Evolutionary conservation across 78 protist genomes (phyloP).

Genomic region (Chrysochromulina tobinii): DNA sequence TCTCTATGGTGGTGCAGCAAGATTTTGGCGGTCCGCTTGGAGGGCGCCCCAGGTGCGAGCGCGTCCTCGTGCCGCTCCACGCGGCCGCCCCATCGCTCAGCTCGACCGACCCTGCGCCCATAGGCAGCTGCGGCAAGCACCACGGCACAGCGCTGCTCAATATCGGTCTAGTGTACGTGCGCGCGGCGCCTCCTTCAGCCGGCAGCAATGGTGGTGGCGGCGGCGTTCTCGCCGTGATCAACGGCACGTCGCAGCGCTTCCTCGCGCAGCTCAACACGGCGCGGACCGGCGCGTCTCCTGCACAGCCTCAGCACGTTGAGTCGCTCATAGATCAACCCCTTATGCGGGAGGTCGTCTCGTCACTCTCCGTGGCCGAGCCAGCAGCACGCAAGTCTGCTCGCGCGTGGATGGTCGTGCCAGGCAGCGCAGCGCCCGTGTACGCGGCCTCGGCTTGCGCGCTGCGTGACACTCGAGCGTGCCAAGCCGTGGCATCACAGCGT

Average conservation of each 20-base stretch:
- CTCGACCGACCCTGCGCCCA: background rate
- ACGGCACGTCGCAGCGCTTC: background rate
- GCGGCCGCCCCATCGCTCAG: background rate
- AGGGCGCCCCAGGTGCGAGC: background rate
- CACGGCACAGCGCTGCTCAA: background rate
- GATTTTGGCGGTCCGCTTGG: background rate
- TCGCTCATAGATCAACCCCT: conserved; percentile 9
- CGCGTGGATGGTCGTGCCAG: background rate
- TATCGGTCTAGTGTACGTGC: background rate
- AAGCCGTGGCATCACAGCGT: background rate
- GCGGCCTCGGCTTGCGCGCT: background rate
- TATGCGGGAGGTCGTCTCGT: background rate
- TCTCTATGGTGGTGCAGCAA: conserved; percentile 3
- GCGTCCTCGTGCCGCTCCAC: no score
- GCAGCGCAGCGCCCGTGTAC: background rate
- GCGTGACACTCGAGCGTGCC: background rate
- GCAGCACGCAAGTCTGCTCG: background rate
- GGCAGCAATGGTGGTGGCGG: background rate
- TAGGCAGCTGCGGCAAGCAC: background rate
- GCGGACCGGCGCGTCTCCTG: background rate
- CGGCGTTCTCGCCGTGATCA: background rate
- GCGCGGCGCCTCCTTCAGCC: background rate
- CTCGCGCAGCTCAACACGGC: background rate
- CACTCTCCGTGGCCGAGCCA: background rate
- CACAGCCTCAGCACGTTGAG: background rate